Base-by-base conservation (phyloP, 202 grass and related monocot genomes). In the Zoysia matrella region DNA sequence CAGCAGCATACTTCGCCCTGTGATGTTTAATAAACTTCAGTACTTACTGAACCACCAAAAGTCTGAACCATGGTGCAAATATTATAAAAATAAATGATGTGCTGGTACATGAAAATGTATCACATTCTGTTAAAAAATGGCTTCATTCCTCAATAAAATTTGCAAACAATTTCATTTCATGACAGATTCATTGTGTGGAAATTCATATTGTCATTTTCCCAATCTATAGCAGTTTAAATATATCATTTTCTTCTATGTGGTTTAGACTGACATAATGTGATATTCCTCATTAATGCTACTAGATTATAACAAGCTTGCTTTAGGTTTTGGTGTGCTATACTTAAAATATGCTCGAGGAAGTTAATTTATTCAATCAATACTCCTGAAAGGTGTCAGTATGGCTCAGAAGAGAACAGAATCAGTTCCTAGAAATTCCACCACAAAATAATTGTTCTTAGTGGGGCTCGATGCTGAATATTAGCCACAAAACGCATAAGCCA, bases 341-440 rank as follows among this genome's bases (percentile, higher is more conserved):
- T 11, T 62, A 22, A 50, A 11, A 41, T 61, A 41, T 2, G 14
- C 1, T 67, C 55, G 46, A 83, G 5, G 13, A 88, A 74, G 47
- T 82, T 79, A 54, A 47, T 72, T 18, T 76, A 49, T 77, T 62
- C n/a, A 53, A 64, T 69, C 48, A 64, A 64, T 39, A 71, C 7
- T 47, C 13, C 7, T 43, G 47, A 79, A 61, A 13, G 11, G 45
- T 49, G 18, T 49, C 10, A 45, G 11, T 47, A 60, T 12, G 4
- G 22, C 1, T 11, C 0, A 51, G 43, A 7, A 65, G 30, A 66
- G 16, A 39, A 74, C 18, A 9, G 8, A 39, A 44, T 52, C 13
- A 12, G 3, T 44, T 66, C 30, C 5, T 15, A 51, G 10, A 66
- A 52, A 66, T 5, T n/a, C 22, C 11, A 52, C 60, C 39, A 15